phyloP scores from a whole-genome alignment of 768 basidiomycete genomes.

The Kwoniella pini region DNA sequence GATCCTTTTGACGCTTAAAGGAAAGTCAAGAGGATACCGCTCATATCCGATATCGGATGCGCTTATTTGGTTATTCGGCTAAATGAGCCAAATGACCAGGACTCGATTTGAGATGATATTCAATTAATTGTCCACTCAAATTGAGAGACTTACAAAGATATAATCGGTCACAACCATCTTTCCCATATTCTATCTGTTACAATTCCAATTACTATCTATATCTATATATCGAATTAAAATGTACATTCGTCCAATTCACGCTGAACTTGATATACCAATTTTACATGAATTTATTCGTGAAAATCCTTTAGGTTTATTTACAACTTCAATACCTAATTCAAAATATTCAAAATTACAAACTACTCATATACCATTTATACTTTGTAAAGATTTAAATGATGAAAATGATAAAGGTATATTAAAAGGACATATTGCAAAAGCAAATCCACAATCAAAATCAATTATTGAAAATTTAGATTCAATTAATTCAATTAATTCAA shows the following conservation, averaged over 20 bases:
- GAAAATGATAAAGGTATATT: constrained; percentile 28
- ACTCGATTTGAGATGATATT: too few species aligned
- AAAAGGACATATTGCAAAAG: constrained; percentile 50
- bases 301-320: constrained; percentile 56
- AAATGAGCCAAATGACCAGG: too few species aligned
- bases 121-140: too few species aligned
- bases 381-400: constrained; percentile 26
- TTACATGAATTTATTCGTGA: constrained; percentile 53
- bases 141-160: too few species aligned
- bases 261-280: constrained; percentile 53
- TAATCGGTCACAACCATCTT: too few species aligned
- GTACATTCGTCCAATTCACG: constrained; percentile 57
- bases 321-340: constrained; percentile 53
- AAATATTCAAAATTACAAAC: constrained; percentile 48
- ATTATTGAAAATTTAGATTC: constrained; percentile 21
- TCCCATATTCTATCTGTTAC: too few species aligned
- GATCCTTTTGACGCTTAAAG: too few species aligned
- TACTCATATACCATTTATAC: constrained; percentile 56
- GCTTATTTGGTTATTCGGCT: too few species aligned
- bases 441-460: constrained; percentile 51
- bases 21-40: too few species aligned
- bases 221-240: constrained; percentile 38
- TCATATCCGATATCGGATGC: too few species aligned
- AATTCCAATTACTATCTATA: too few species aligned
- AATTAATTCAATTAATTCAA: constrained; percentile 2